Evolutionary conservation across 2,329 filamentous ascomycete genomes (phyloP).

Genomic region (Penicillium sumatraense): DNA sequence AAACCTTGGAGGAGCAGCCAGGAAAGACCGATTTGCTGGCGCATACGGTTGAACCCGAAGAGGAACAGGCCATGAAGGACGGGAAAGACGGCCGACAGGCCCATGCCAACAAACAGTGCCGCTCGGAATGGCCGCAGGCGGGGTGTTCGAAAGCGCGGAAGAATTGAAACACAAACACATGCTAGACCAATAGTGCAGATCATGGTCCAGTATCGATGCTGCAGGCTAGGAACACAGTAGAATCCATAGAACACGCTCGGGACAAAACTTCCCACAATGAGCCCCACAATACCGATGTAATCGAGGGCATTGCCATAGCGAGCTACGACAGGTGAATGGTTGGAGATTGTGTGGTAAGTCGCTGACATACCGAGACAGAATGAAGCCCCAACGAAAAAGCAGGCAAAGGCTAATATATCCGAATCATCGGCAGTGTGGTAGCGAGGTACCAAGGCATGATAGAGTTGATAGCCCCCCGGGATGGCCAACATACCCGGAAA

Average conservation of each 20-base stretch:
- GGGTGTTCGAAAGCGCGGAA: conserved; percentile 83
- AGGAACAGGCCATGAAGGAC: conserved; percentile 74
- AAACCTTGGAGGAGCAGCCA: conserved; percentile 81
- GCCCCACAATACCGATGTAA: conserved; percentile 87
- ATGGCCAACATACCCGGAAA: conserved; percentile 68
- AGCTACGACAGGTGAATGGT: conserved; percentile 79
- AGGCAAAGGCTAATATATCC: conserved; percentile 74
- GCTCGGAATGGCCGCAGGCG: conserved; percentile 83
- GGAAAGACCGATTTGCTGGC: conserved; percentile 75
- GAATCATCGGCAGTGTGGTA: conserved; percentile 65
- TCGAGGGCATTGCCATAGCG: conserved; percentile 91
- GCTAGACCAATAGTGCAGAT: conserved; percentile 78
- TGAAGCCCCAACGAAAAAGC: conserved; percentile 77
- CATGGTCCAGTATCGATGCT: conserved; percentile 74
- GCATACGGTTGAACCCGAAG: conserved; percentile 69
- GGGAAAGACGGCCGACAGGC: conserved; percentile 80
- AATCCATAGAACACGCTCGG: conserved; percentile 89
- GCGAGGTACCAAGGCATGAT: conserved; percentile 63
- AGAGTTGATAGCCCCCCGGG: conserved; percentile 57
- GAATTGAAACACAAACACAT: conserved; percentile 76
- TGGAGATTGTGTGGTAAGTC: conserved; percentile 81
- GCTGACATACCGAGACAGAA: conserved; percentile 80
- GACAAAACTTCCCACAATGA: conserved; percentile 91
- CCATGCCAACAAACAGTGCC: conserved; percentile 86
- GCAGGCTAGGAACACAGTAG: conserved; percentile 68